These are phyloP conservation scores for Globisporangium abappressorium DNA, from an alignment of 352 stramenopile species.

Conservation along the genomic window DNA sequence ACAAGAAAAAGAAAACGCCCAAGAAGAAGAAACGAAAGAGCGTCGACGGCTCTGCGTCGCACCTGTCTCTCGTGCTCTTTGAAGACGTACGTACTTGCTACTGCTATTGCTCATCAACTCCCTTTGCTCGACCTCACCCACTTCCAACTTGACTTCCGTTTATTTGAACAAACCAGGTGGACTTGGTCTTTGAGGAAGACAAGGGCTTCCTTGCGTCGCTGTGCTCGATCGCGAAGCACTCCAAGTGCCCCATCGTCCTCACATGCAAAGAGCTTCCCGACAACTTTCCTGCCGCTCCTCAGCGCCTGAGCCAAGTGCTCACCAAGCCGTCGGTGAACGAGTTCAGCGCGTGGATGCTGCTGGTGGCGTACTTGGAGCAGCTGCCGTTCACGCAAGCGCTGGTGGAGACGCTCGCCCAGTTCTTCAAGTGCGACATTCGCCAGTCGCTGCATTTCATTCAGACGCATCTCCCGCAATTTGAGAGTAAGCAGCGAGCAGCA, in stretches of 20 bases:
- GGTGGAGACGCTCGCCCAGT: slow-evolving; percentile 37
- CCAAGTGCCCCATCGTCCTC: slow-evolving; percentile 78
- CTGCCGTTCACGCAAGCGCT: slow-evolving; percentile 37
- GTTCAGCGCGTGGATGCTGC: slow-evolving; percentile 63
- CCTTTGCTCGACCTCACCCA: neutral
- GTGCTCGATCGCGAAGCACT: slow-evolving; percentile 74
- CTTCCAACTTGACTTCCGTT: neutral
- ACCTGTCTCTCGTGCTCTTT: slow-evolving; percentile 80
- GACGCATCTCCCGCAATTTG: slow-evolving; percentile 30
- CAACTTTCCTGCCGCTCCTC: slow-evolving; percentile 50
- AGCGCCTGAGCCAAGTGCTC: slow-evolving; percentile 37
- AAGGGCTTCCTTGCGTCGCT: slow-evolving; percentile 72
- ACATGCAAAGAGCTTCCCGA: slow-evolving; percentile 64
- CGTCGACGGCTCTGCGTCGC: slow-evolving; percentile 34
- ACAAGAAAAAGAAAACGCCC: slow-evolving; percentile 38
- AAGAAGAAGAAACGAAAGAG: slow-evolving; percentile 45
- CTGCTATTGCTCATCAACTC: neutral
- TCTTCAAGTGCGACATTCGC: slow-evolving; percentile 66
- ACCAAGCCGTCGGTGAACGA: slow-evolving; percentile 45
- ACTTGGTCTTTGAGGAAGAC: slow-evolving; percentile 80
- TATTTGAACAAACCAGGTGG: slow-evolving; percentile 26
- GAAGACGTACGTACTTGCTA: slow-evolving; percentile 50
- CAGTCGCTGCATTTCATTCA: slow-evolving; percentile 74
- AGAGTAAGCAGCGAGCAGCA: slow-evolving; percentile 10
- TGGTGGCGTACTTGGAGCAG: slow-evolving; percentile 57